Evolutionary conservation across 176 grass and related monocot species (phyloP), one percentile per base, ranked within the genome.

Genomic region (Ananas comosus): DNA sequence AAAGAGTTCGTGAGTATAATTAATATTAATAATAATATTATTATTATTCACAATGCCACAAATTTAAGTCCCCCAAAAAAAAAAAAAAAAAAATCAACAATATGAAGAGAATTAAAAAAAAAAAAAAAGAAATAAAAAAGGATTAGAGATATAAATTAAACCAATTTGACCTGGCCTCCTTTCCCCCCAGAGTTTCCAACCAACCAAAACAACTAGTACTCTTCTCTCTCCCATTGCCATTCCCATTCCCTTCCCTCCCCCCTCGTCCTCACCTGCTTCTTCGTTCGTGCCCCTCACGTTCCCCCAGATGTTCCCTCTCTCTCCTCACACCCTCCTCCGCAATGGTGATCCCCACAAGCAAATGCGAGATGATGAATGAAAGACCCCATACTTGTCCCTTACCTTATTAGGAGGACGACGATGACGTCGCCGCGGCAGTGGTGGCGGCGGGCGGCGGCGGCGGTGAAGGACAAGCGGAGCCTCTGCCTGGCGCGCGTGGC

Each of bases 401-500:
- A 42, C 4, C 33, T 42, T 42, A 42, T 42, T 42, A 42, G 6
- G 33, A 4, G 33, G 5, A 42, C 51, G 0, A 16, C 19, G 2
- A 93, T 99, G 94, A 70, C 84, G 70, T 83, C 78, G 1, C 80
- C 80, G 25, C 64, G 82, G 66, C 64, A 86, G 64, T 99, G 82
- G 89, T 99, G 87, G 87, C 75, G 72, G 18, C 89, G 90, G 2
- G 80, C 87, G 1, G 75, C 89, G 0, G 72, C 84, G n/a, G 87
- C 81, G 11, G 83, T 82, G 16, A 99, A 99, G 85, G 94, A 99
- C 65, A 67, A 76, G 63, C 50, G 77, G 71, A 91, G 87, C 72
- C 69, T 99, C 52, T 99, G 63, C 84, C 70, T 91, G 16, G 82
- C 78, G 3, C 80, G 76, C 42, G 63, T 88, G 58, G 74, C 28